Evolutionary conservation across 83 land plant genomes (phyloP).

Genomic region (Larix sibirica): DNA sequence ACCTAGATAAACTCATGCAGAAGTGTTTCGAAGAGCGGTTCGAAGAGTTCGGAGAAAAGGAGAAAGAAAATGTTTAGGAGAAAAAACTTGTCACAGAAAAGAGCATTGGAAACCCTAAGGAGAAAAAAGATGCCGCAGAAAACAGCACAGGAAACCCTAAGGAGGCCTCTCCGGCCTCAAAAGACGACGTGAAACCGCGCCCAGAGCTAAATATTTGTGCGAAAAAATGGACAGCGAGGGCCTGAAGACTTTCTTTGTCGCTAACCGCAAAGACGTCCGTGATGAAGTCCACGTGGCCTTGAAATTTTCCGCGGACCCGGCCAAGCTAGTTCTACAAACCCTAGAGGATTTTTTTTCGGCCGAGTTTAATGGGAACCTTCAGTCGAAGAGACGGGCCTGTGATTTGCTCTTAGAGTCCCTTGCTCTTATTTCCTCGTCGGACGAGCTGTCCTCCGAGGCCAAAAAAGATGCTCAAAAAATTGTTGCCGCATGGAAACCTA

Average conservation of each 20-base stretch:
- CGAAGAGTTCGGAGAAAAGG: constrained; percentile 12
- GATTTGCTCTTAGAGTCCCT: constrained; percentile 37
- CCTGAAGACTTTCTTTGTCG: neutral
- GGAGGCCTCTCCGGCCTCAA: too few relatives aligned
- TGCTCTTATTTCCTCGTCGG: neutral
- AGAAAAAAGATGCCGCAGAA: too few relatives aligned
- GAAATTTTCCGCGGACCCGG: neutral
- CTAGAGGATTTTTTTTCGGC: neutral
- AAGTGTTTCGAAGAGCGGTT: constrained; percentile 18
- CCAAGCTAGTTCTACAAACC: neutral
- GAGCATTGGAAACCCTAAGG: too few relatives aligned
- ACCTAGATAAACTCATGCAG: constrained; percentile 23
- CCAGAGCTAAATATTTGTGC: too few relatives aligned
- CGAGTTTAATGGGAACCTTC: neutral
- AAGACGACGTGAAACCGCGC: too few relatives aligned
- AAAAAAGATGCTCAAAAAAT: constrained; percentile 24
- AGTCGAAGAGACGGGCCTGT: constrained; percentile 20
- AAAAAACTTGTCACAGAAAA: neutral
- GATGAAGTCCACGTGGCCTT: neutral
- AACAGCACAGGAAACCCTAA: too few relatives aligned
- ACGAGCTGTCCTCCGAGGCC: constrained; percentile 4
- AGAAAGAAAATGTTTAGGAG: neutral
- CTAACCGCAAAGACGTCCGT: neutral
- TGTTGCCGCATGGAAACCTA: constrained; percentile 36
- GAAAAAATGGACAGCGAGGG: neutral